phyloP scores from a whole-genome alignment of 495 filamentous ascomycete species.

The Alectoria sarmentosa region DNA sequence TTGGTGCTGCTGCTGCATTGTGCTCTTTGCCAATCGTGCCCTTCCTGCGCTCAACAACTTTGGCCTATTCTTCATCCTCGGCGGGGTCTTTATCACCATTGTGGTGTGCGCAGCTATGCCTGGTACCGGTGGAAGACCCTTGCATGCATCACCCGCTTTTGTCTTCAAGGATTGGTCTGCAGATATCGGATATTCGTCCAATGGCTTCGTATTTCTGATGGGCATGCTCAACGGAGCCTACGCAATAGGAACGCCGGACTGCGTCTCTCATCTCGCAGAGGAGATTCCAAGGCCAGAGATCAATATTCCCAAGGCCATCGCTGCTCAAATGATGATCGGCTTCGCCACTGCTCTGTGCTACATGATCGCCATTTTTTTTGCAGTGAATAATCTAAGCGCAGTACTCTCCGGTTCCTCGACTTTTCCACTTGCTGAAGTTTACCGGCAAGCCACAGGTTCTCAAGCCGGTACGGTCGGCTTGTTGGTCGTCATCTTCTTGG shows the following conservation, averaged over 20 bases:
- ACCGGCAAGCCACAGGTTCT: conserved; percentile 66
- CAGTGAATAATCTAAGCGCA: conserved; percentile 36
- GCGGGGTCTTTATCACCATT: conserved; percentile 63
- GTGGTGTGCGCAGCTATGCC: conserved; percentile 75
- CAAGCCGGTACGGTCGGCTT: conserved; percentile 48
- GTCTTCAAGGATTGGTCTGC: conserved; percentile 63
- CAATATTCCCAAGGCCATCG: conserved; percentile 46
- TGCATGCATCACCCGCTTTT: conserved; percentile 48
- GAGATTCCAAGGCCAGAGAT: conserved; percentile 57
- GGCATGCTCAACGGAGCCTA: conserved; percentile 84
- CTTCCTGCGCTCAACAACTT: conserved; percentile 59
- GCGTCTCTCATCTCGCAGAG: conserved; percentile 71
- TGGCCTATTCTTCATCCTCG: conserved; percentile 62
- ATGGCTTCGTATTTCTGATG: conserved; percentile 69
- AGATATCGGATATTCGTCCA: conserved; percentile 54
- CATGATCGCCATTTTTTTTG: conserved; percentile 46
- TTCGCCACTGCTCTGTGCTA: conserved; percentile 44
- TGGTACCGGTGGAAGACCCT: conserved; percentile 26
- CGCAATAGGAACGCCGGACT: conserved; percentile 72
- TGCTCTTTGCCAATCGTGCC: conserved; percentile 61
- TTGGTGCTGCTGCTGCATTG: conserved; percentile 56
- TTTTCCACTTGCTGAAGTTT: conserved; percentile 73
- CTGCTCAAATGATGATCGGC: conserved; percentile 43
- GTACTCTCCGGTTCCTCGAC: conserved; percentile 39
- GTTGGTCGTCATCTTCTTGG: conserved; percentile 60